Percentiles rank a stretch among this genome's conserved stretches.
These are phyloP conservation scores for Ustilago esculenta DNA, from an alignment of 1,284 basidiomycete genomes.

Conservation along the genomic window DNA sequence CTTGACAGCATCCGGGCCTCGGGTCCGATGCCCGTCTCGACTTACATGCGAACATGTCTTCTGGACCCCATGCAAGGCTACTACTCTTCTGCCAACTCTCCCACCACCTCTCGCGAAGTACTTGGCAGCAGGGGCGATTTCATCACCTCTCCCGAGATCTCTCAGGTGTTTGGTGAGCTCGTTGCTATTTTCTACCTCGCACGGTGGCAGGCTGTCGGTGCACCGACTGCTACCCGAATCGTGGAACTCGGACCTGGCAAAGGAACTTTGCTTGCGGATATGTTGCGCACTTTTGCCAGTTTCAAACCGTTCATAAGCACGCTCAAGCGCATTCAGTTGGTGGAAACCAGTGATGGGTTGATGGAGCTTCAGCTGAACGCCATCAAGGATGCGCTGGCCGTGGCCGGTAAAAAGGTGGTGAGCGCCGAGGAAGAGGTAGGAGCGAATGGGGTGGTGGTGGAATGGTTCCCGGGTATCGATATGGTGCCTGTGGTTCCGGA, in stretches of 20 bases:
- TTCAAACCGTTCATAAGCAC: conserved; percentile 53
- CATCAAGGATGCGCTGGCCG: conserved; percentile 39
- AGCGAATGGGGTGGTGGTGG: conserved; percentile 66
- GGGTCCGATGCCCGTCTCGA: conserved; percentile 63
- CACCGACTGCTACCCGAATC: conserved; percentile 74
- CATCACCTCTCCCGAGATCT: conserved; percentile 95
- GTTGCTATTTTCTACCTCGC: conserved; percentile 77
- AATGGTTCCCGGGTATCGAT: conserved; percentile 81
- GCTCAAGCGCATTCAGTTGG: conserved; percentile 57
- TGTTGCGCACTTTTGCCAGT: conserved; percentile 73
- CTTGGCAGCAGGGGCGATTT: conserved; percentile 92
- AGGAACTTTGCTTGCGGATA: conserved; percentile 89
- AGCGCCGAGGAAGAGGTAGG: conserved; percentile 26
- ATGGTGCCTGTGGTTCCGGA: conserved; percentile 72
- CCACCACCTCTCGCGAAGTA: conserved; percentile 70
- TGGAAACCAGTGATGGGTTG: conserved; percentile 62
- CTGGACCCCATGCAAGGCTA: conserved; percentile 65
- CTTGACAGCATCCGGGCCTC: conserved; percentile 43
- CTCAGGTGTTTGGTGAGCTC: conserved; percentile 91
- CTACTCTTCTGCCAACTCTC: conserved; percentile 53
- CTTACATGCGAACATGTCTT: conserved; percentile 65
- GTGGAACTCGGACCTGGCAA: conserved; percentile 94
- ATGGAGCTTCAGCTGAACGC: conserved; percentile 53
- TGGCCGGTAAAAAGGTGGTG: conserved; percentile 45
- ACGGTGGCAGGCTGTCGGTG: conserved; percentile 77